Evolutionary conservation across 179 eudicot species (phyloP).

Genomic region (Beta macrorhiza): DNA sequence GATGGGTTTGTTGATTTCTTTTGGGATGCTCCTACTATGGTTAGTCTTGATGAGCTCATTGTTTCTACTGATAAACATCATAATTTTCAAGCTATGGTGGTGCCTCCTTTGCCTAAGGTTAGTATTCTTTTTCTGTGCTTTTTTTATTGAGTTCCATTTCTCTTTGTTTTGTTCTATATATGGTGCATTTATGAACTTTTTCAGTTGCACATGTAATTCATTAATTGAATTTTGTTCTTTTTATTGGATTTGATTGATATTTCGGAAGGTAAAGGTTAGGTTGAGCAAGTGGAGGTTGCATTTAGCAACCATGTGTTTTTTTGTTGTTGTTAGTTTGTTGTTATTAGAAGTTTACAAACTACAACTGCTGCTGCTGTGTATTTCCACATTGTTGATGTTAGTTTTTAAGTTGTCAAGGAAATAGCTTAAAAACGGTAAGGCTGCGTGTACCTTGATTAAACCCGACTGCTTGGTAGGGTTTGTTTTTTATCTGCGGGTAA

Average conservation of each 20-base stretch:
- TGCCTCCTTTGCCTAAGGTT: conserved; percentile 90
- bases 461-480: not conserved
- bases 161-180: not conserved
- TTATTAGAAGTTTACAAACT: not conserved
- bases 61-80: conserved; percentile 40
- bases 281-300: no score
- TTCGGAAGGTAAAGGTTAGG: not conserved
- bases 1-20: conserved; percentile 49
- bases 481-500: not conserved
- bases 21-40: conserved; percentile 74
- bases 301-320: not conserved
- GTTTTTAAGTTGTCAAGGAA: not conserved
- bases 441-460: not conserved
- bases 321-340: not conserved
- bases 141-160: not conserved
- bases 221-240: not conserved
- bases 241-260: not conserved
- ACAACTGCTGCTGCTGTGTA: no score
- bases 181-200: not conserved
- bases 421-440: not conserved
- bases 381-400: not conserved
- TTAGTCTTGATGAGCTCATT: conserved; percentile 75
- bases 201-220: not conserved
- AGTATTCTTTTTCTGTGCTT: not conserved
- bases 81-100: conserved; percentile 65